phyloP scores from a whole-genome alignment of 495 filamentous ascomycete genomes.

The Podospora bellae-mahoneyi region DNA sequence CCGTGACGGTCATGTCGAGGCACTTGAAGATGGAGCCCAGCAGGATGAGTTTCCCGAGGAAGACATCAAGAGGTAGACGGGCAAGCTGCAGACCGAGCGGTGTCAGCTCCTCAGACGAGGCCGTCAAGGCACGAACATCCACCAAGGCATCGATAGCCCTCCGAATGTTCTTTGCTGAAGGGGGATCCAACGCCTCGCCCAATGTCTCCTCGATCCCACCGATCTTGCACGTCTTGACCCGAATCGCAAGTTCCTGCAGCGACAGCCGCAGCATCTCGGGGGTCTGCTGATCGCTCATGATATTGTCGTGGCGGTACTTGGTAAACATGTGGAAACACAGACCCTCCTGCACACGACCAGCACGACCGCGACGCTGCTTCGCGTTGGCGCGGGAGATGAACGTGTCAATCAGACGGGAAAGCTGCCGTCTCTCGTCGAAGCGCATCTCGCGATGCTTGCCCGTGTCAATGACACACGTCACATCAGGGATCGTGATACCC shows the following conservation, averaged over 20 bases:
- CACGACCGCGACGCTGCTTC: constrained; percentile 88
- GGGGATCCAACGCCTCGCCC: constrained; percentile 84
- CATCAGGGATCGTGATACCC: constrained; percentile 93
- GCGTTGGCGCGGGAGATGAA: constrained; percentile 94
- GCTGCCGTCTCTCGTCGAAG: constrained; percentile 86
- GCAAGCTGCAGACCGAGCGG: constrained; percentile 81
- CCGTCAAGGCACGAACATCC: constrained; percentile 86
- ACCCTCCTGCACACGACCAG: constrained; percentile 91
- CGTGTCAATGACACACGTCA: constrained; percentile 91
- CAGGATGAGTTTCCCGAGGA: constrained; percentile 88
- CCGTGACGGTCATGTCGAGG: constrained; percentile 82
- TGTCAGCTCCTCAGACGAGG: constrained; percentile 71
- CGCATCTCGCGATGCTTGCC: constrained; percentile 96
- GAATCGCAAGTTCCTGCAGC: constrained; percentile 86
- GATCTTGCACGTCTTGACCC: constrained; percentile 96
- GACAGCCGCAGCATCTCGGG: constrained; percentile 94
- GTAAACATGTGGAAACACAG: constrained; percentile 96
- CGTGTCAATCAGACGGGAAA: constrained; percentile 83
- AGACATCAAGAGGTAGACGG: constrained; percentile 86
- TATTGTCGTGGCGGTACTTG: constrained; percentile 70
- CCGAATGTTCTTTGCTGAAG: constrained; percentile 83
- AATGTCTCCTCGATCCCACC: constrained; percentile 88
- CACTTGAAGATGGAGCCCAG: constrained; percentile 81
- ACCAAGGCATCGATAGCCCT: constrained; percentile 87
- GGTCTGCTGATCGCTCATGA: constrained; percentile 86